Base-by-base conservation (phyloP, 2,329 filamentous ascomycete genomes). In the Xylaria multiplex region DNA sequence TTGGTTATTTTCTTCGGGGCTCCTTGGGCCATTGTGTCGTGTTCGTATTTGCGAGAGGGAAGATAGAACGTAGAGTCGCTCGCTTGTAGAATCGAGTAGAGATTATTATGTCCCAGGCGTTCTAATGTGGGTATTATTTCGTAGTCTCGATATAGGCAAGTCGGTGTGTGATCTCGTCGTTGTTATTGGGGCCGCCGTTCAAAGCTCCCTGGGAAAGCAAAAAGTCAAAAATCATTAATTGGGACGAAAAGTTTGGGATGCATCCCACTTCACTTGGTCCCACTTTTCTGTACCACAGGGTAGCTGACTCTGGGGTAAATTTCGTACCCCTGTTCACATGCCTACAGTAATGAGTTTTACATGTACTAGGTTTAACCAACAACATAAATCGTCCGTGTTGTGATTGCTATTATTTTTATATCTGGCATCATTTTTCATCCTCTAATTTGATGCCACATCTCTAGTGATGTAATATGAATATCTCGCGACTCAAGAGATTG, bases 11-110 rank as follows among this genome's bases (percentile, higher is more conserved):
- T 83, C 72, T 87, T 88, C 54, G 85, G 73, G 6, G 80, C 75
- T 70, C 86, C 86, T 78, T 88, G 86, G 2, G 82, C 85, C 86
- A 88, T 88, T 37, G 43, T 61, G 42, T 48, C 54, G 6, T 32
- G 22, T 13, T 45, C 5, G 27, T 27, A 27, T 27, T 27, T 27
- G 27, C 27, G 27, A 27, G 27, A 27, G 27, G 16, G 3, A n/a
- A n/a, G 11, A 13, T 6, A 6, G 37, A 3, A 40, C 16, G 48
- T 32, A 19, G 6, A 19, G 11, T 40, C n/a, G 19, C 27, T 27
- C 13, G 52, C 35, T n/a, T 7, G 22, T 14, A n/a, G 5, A 19
- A 19, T 35, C 35, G 13, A 2, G 3, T 8, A 8, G 14, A 13
- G 37, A 14, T 14, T 40, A 13, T 40, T 13, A 13, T 13, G 37